Base-by-base conservation (phyloP, 176 grass and related monocot genomes). In the Musa schizocarpa region DNA sequence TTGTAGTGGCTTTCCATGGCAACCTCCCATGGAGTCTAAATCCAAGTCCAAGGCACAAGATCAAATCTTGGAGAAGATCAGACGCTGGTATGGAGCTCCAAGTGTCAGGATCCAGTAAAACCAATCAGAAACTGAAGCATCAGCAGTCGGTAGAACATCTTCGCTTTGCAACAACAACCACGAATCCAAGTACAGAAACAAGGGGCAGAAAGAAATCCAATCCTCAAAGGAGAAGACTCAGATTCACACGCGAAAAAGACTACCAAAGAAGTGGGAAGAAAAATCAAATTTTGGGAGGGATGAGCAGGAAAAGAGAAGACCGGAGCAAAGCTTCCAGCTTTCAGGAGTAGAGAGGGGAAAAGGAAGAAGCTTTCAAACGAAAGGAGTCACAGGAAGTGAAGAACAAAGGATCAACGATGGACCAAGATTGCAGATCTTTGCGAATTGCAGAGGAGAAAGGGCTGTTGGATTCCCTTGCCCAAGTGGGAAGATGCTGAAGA, bases 1-100 rank as follows among this genome's bases (percentile, higher is more conserved):
- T 84, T 82, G 88, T 50, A 74, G 75, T 63, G 80, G 82, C 80
- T 92, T 92, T 11, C 94, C 94, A 52, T 93, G 83, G 76, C 94
- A 98, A 75, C 91, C 80, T 83, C 94, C 94, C 94, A 98, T 98
- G 56, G 84, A 71, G 24, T 69, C 53, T 22, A 59, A 61, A 43
- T 59, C 23, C 24, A 11, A 58, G 8, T 17, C 16, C 34, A 51
- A 51, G 24, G 25, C 34, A 34, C 61, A 34, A n/a, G 53, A 68
- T 16, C 5, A 22, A 50, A 34, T 29, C 14, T 71, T 71, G 34
- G 48, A 11, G 25, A 43, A 43, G 34, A 43, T 43, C 34, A 43
- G 34, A 43, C 34, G 6, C 34, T 43, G 34, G 34, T 43, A 65
- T 13, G 63, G 63, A 29, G 23, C 25, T 7, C 21, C 63, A 65